A percentile compares a stretch with the other conserved stretches of the same genome.
phyloP scores from a whole-genome alignment of 768 basidiomycete species.

The Termitomyces heimii region DNA sequence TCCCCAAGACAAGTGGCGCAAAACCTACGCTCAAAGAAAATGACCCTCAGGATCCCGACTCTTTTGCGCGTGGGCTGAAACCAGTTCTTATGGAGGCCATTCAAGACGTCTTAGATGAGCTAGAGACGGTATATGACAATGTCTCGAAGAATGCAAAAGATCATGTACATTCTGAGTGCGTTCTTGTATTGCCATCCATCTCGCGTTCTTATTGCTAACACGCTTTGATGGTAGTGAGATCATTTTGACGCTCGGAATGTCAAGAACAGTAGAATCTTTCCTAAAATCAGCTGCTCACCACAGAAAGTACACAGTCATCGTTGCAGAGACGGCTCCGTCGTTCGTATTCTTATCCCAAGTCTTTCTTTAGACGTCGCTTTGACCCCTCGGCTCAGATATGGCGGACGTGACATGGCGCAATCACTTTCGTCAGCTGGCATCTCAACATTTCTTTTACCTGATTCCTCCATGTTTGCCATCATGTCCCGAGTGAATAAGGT shows the following conservation, averaged over 20 bases:
- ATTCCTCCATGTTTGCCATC: conserved; percentile 91
- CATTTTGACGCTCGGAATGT: conserved; percentile 90
- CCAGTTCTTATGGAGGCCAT: conserved; percentile 97
- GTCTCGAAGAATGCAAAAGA: conserved; percentile 92
- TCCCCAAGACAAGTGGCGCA: conserved; percentile 39
- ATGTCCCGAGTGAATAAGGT: conserved; percentile 98
- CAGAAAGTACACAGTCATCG: conserved; percentile 92
- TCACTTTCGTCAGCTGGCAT: conserved; percentile 77
- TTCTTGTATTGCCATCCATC: conserved; percentile 5
- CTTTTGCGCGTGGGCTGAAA: conserved; percentile 73
- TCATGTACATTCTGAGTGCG: conserved; percentile 98
- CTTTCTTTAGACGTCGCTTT: conserved; percentile 4
- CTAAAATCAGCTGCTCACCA: conserved; percentile 86
- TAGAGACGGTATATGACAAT: conserved; percentile 94
- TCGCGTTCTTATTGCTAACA: background rate
- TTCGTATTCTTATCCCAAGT: conserved; percentile 34
- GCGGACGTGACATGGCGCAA: conserved; percentile 80
- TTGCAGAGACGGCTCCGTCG: conserved; percentile 94
- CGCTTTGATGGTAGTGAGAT: conserved; percentile 64
- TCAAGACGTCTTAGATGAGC: conserved; percentile 91
- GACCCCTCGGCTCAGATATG: conserved; percentile 46
- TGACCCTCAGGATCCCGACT: conserved; percentile 72
- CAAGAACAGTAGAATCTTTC: conserved; percentile 90
- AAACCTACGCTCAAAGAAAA: conserved; percentile 59
- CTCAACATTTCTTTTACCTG: conserved; percentile 94